Evolutionary conservation across 2,329 filamentous ascomycete genomes (phyloP).

Genomic region (Exophiala sideris): DNA sequence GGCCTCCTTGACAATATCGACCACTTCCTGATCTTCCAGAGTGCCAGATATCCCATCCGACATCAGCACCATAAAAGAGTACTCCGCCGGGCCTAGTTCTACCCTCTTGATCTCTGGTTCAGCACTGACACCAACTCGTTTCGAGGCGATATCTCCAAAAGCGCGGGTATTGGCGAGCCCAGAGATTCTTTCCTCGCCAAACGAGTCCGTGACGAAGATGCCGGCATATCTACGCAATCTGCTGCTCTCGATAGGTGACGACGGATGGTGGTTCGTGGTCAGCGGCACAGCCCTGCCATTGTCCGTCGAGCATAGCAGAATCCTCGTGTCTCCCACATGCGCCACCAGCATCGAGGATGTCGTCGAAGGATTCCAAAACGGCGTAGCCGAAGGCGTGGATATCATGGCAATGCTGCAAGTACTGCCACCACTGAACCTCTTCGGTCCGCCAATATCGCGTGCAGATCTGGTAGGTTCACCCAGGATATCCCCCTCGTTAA

Average conservation of each 20-base stretch:
- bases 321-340: conserved; percentile 89
- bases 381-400: conserved; percentile 83
- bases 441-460: conserved; percentile 60
- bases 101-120: conserved; percentile 83
- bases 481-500: conserved; percentile 82
- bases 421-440: conserved; percentile 85
- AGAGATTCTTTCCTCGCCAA: conserved; percentile 92
- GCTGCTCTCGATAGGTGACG: conserved; percentile 76
- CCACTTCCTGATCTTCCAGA: conserved; percentile 87
- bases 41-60: conserved; percentile 86
- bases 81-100: conserved; percentile 78
- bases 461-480: conserved; percentile 56
- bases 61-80: conserved; percentile 82
- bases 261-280: conserved; percentile 89
- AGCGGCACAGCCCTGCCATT: conserved; percentile 76
- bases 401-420: conserved; percentile 88
- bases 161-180: conserved; percentile 90
- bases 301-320: conserved; percentile 81
- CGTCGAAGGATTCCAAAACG: conserved; percentile 91
- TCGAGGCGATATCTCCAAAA: conserved; percentile 88
- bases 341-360: conserved; percentile 80
- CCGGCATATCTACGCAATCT: conserved; percentile 81
- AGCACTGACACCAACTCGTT: conserved; percentile 88
- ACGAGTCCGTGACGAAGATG: conserved; percentile 89
- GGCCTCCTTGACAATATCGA: conserved; percentile 88